Percentiles rank a stretch among this genome's conserved stretches.
Conservation (phyloP, 306 rosid species). For the Pyrus betulifolia region DNA sequence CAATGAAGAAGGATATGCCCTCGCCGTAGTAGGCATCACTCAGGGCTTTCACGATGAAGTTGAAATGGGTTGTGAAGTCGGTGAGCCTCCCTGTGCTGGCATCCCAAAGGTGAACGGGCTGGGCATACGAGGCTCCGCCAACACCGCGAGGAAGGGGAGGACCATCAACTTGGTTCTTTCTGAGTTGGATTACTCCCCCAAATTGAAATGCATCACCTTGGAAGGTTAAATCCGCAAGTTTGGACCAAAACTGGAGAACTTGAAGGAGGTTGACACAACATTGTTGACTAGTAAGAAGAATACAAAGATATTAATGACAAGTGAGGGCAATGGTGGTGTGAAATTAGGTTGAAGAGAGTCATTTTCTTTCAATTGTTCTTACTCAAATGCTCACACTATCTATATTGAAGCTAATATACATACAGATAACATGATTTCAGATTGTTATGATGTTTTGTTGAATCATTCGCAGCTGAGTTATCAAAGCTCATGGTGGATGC, state of each 20-base stretch:
- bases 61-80: constrained; percentile 62
- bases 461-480: no score
- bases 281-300: constrained; percentile 1
- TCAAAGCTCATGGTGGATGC: no score
- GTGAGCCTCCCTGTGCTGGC: constrained; percentile 32
- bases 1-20: constrained; percentile 53
- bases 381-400: no score
- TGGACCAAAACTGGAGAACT: constrained; percentile 30
- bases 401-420: no score
- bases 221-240: constrained; percentile 24
- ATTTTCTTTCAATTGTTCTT: no score
- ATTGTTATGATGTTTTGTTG: no score
- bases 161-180: constrained; percentile 40
- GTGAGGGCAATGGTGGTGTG: not conserved
- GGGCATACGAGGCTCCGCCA: constrained; percentile 48
- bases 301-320: constrained; percentile 8
- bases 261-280: constrained; percentile 38
- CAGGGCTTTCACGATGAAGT: constrained; percentile 35
- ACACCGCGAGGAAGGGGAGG: constrained; percentile 24
- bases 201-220: constrained; percentile 49
- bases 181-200: constrained; percentile 40
- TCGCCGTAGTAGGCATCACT: constrained; percentile 11
- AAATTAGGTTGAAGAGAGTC: constrained; percentile 5
- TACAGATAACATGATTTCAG: no score
- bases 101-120: constrained; percentile 53